phyloP scores from a whole-genome alignment of 2,329 filamentous ascomycete genomes.

The Colletotrichum sp. region DNA sequence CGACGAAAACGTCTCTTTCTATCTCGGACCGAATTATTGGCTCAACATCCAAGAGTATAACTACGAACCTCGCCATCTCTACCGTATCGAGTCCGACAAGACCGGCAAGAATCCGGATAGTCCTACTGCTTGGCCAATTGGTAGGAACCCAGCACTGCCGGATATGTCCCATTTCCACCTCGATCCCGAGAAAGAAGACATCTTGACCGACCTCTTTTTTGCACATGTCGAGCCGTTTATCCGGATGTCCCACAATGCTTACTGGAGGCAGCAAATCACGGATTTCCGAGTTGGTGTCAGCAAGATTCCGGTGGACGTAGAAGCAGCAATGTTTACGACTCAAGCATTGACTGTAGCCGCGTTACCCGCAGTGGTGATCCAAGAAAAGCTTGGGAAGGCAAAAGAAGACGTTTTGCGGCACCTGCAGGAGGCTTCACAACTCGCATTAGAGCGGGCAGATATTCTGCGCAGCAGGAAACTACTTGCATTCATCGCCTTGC shows the following conservation, averaged over 20 bases:
- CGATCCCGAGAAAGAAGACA: conserved; percentile 10
- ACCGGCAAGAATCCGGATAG: conserved; percentile 6
- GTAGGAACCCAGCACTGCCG: not conserved
- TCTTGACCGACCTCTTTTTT: conserved; percentile 11
- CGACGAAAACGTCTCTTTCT: conserved; percentile 19
- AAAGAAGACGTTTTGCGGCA: conserved; percentile 2
- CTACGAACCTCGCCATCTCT: conserved; percentile 17
- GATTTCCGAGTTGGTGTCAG: conserved; percentile 16
- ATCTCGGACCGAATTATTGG: conserved; percentile 18
- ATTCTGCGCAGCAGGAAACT: conserved; percentile 12
- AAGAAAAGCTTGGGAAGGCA: not conserved
- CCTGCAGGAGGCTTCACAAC: conserved; percentile 4
- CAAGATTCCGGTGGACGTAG: conserved; percentile 7
- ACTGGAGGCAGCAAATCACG: conserved; percentile 17
- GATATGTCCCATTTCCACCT: conserved; percentile 12
- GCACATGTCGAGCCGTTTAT: conserved; percentile 12
- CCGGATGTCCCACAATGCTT: not conserved
- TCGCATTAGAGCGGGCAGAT: conserved; percentile 11
- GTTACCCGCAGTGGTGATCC: not conserved
- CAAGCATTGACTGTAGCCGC: conserved; percentile 20
- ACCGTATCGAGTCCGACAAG: conserved; percentile 8
- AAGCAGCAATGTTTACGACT: conserved; percentile 8
- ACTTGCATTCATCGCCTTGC: conserved; percentile 2
- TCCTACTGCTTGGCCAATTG: conserved; percentile 10
- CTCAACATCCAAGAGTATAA: conserved; percentile 16